Percentiles rank a stretch among this genome's conserved stretches.
Conservation (phyloP, 805 yeast species). For the Pichia thaimueangensis region DNA sequence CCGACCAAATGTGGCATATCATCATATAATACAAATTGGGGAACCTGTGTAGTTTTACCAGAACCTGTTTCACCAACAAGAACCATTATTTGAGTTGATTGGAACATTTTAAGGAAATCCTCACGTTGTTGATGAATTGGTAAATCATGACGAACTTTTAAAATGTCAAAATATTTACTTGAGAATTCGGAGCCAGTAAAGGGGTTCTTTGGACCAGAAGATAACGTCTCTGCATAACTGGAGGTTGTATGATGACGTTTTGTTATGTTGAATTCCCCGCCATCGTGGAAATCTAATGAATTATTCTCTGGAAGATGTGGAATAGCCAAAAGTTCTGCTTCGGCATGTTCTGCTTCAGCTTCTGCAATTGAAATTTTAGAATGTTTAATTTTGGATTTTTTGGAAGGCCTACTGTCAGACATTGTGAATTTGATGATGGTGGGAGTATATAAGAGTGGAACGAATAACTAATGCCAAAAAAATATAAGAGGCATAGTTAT, state of each 20-base stretch:
- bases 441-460: background rate
- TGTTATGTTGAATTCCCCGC: slow-evolving; percentile 53
- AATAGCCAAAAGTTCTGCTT: slow-evolving; percentile 42
- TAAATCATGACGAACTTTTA: slow-evolving; percentile 71
- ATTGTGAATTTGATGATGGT: slow-evolving; percentile 7
- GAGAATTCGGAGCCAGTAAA: slow-evolving; percentile 66
- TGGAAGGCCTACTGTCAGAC: slow-evolving; percentile 35
- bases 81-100: slow-evolving; percentile 87
- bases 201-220: slow-evolving; percentile 59
- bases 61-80: slow-evolving; percentile 99
- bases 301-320: slow-evolving; percentile 37
- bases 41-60: slow-evolving; percentile 97
- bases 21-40: slow-evolving; percentile 89
- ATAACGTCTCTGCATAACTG: slow-evolving; percentile 51
- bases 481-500: background rate
- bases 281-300: slow-evolving; percentile 49
- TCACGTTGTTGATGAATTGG: slow-evolving; percentile 94
- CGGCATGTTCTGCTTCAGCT: slow-evolving; percentile 61
- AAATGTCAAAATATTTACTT: slow-evolving; percentile 67
- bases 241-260: slow-evolving; percentile 63
- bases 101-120: slow-evolving; percentile 80
- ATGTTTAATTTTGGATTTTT: slow-evolving; percentile 43
- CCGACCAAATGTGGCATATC: slow-evolving; percentile 86
- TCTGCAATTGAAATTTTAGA: slow-evolving; percentile 44
- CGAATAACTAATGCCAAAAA: too few species aligned